A percentile compares a stretch with the other conserved stretches of the same genome.
Conservation (phyloP, 164 flowering plant species). For the Stephania cephalantha region DNA sequence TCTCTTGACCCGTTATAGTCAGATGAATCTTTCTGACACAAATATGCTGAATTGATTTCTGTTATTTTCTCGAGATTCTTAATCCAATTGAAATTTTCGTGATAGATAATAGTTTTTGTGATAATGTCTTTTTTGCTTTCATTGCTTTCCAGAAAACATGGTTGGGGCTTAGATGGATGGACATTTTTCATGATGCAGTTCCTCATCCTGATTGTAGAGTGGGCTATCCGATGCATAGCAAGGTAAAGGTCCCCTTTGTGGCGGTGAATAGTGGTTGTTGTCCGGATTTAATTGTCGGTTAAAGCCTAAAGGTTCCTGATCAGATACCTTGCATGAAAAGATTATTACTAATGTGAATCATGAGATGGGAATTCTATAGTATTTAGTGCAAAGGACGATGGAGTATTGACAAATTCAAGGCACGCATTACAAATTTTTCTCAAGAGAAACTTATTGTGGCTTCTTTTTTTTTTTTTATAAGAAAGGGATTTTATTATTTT, state of each 20-base stretch:
- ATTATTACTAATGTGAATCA: not conserved
- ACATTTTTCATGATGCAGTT: constrained; percentile 67
- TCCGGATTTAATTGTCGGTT: not conserved
- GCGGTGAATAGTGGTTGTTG: not conserved
- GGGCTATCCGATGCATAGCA: constrained; percentile 80
- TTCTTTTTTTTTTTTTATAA: too few species aligned
- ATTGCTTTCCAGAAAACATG: constrained; percentile 61
- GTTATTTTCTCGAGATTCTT: not conserved
- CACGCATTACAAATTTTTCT: too few species aligned
- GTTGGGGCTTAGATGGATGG: constrained; percentile 53
- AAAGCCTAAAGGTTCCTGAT: not conserved
- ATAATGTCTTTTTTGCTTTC: not conserved
- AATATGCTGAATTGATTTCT: not conserved
- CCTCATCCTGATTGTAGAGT: constrained; percentile 62
- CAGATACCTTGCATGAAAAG: not conserved
- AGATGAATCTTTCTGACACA: not conserved
- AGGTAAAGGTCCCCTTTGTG: constrained; percentile 34
- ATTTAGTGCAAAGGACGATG: not conserved
- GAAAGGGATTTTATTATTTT: too few species aligned
- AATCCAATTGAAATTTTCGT: not conserved
- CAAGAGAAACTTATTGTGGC: too few species aligned
- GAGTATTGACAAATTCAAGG: too few species aligned
- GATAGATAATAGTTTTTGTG: not conserved
- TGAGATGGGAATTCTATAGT: not conserved
- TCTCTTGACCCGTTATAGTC: not conserved